A percentile compares a stretch with the other conserved stretches of the same genome.
These are phyloP conservation scores for Hymenoscyphus scutula DNA, from an alignment of 2,329 filamentous ascomycete genomes.

Conservation along the genomic window DNA sequence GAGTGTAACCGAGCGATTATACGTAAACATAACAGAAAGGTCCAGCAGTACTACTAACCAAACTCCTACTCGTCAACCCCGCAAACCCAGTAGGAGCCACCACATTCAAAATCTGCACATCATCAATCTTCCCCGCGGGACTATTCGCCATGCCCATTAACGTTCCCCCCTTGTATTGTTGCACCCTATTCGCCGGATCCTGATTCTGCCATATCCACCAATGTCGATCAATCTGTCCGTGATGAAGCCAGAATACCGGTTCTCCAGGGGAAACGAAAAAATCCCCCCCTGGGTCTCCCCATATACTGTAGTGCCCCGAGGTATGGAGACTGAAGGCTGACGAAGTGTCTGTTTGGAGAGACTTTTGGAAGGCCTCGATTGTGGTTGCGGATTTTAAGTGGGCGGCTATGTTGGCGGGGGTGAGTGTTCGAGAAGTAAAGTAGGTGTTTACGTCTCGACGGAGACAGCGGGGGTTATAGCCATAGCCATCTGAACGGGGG, in stretches of 20 bases:
- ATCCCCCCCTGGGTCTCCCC: slow-evolving; percentile 16
- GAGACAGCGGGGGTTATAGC: slow-evolving; percentile 43
- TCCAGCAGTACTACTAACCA: slow-evolving; percentile 19
- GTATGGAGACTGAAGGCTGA: slow-evolving; percentile 12
- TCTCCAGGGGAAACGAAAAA: slow-evolving; percentile 13
- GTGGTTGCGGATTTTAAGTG: slow-evolving; percentile 8
- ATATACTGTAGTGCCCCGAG: slow-evolving; percentile 13
- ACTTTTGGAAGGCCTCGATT: slow-evolving; percentile 8
- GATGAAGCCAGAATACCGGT: slow-evolving; percentile 14
- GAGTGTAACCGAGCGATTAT: slow-evolving; percentile 11
- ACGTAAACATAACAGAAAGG: slow-evolving; percentile 23
- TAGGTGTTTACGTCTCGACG: slow-evolving; percentile 39
- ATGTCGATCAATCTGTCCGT: slow-evolving; percentile 20
- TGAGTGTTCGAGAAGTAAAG: slow-evolving; percentile 8
- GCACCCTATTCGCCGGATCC: slow-evolving; percentile 18
- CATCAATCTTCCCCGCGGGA: slow-evolving; percentile 17
- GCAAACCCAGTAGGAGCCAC: slow-evolving; percentile 5
- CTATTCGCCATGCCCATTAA: slow-evolving; percentile 19
- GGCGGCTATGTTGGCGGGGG: slow-evolving; percentile 13
- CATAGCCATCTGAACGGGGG: slow-evolving; percentile 14
- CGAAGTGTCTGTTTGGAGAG: slow-evolving; percentile 8
- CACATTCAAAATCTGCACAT: slow-evolving; percentile 19
- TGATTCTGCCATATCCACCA: slow-evolving; percentile 26
- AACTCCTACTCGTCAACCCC: slow-evolving; percentile 13
- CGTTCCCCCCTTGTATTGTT: slow-evolving; percentile 21